Evolutionary conservation across 2,329 filamentous ascomycete species (phyloP), one percentile per base, ranked within the genome.

Genomic region (Alternaria rosae): DNA sequence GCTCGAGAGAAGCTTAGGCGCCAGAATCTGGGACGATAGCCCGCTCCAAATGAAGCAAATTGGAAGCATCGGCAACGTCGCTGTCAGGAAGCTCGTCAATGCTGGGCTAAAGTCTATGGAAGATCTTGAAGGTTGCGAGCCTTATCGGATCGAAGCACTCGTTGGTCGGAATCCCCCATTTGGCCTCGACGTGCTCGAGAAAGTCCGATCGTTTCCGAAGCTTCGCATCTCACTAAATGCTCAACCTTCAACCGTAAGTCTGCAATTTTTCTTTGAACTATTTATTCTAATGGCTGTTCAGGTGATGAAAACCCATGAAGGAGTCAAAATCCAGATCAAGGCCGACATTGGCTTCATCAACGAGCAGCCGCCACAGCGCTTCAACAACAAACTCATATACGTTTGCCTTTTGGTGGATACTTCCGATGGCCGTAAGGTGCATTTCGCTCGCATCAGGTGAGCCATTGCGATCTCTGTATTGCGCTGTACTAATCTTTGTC

Each of bases 1-100:
- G 72, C 85, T 98, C 6, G 86, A 91, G 50, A 86, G 94, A 59
- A 93, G 92, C 66, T 81, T 98, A 54, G 86, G 88, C 21, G 91
- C 93, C 2, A 87, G 86, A 61, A 85, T 85, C 1, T 97, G 94
- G 95, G 95, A 99, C 72, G 89, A 91, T 32, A 91, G 89, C 3
- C 87, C 92, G 0, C 84, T 91, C 21, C 92, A 97, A 68, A 86
- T 99, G 72, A 91, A 91, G 62, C 94, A 98, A 76, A 85, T 99
- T 2, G 88, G 92, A 0, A 87, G 89, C 3, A 87, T 98, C 63
- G 95, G 95, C 0, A 83, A 88, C 5, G 92, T 89, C 1, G 86
- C 87, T n/a, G 88, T 92, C 66, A 86, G 90, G 38, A 95, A 91
- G 75, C 85, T 98, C 44, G 86, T 88, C 4, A 85, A 86, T 41